Evolutionary conservation across 148 eudicot genomes (phyloP).

Genomic region (Tetragonia tetragonoides): DNA sequence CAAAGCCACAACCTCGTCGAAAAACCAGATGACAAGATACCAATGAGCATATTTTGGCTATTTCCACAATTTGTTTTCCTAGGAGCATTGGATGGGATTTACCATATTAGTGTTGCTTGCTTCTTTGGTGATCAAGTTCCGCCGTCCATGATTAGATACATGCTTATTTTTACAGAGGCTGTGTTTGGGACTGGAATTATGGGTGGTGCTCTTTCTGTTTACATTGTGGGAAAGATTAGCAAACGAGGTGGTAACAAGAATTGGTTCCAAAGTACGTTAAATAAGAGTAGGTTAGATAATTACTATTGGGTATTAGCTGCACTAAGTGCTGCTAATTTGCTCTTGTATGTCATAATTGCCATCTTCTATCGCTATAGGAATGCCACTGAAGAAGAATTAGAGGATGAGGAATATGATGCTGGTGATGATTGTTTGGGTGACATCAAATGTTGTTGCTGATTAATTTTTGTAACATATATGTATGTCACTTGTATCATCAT

Average conservation of each 20-base stretch:
- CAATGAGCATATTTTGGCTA: constrained; percentile 48
- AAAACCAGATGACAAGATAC: constrained; percentile 38
- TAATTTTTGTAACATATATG: too few relatives aligned
- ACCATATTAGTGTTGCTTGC: constrained; percentile 6
- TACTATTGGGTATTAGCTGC: constrained; percentile 50
- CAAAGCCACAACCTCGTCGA: constrained; percentile 33
- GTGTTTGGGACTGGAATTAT: constrained; percentile 32
- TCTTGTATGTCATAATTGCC: constrained; percentile 27
- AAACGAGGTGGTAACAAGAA: constrained; percentile 24
- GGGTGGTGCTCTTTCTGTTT: constrained; percentile 37
- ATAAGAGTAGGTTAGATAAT: constrained; percentile 41
- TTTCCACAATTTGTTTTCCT: constrained; percentile 42
- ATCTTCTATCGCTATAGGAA: constrained; percentile 21
- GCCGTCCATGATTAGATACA: constrained; percentile 27
- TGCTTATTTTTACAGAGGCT: background rate
- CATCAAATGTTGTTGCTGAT: background rate
- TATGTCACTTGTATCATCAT: too few relatives aligned
- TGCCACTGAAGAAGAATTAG: background rate
- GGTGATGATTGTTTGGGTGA: background rate
- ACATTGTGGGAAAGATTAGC: constrained; percentile 40
- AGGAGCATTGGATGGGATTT: constrained; percentile 31
- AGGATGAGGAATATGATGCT: background rate
- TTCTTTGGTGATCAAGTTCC: constrained; percentile 34
- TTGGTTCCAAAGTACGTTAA: constrained; percentile 52
- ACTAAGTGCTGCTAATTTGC: constrained; percentile 32